A percentile compares a stretch with the other conserved stretches of the same genome.
phyloP scores from a whole-genome alignment of 2,329 filamentous ascomycete species.

The Hysterium pulicare region DNA sequence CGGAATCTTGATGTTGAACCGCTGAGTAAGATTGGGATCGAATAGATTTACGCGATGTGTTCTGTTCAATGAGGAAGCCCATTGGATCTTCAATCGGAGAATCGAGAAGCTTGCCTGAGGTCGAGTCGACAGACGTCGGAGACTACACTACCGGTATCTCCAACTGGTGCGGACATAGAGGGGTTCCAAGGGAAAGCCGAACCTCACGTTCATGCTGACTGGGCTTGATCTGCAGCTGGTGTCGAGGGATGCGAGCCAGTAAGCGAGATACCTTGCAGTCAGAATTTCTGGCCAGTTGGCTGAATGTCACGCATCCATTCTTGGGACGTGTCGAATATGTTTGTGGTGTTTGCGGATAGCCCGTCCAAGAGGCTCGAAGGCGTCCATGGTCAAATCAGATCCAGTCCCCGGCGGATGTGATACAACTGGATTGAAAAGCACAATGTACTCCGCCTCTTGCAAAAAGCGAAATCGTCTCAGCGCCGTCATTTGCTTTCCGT shows the following conservation, averaged over 20 bases:
- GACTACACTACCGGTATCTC: slow-evolving; percentile 22
- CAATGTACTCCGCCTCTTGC: slow-evolving; percentile 38
- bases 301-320: slow-evolving; percentile 83
- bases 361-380: slow-evolving; percentile 68
- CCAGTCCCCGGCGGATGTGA: slow-evolving; percentile 38
- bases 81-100: too few species aligned
- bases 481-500: too few species aligned
- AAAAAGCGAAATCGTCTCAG: slow-evolving; percentile 31
- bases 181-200: slow-evolving; percentile 45
- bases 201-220: slow-evolving; percentile 37
- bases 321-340: slow-evolving; percentile 35
- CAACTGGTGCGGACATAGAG: slow-evolving; percentile 25
- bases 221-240: slow-evolving; percentile 62
- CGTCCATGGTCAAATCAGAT: slow-evolving; percentile 53
- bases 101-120: slow-evolving; percentile 19
- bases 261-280: slow-evolving; percentile 66
- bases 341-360: slow-evolving; percentile 59
- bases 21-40: slow-evolving; percentile 43
- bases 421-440: slow-evolving; percentile 54
- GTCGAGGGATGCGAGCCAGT: slow-evolving; percentile 78
- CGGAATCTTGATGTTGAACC: slow-evolving; percentile 97
- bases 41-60: slow-evolving; percentile 47
- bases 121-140: slow-evolving; percentile 26
- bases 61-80: too few species aligned
- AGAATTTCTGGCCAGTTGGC: slow-evolving; percentile 63